Evolutionary conservation across 768 basidiomycete genomes (phyloP), one percentile per base, ranked within the genome.

Genomic region (Hypholoma sublateritium): DNA sequence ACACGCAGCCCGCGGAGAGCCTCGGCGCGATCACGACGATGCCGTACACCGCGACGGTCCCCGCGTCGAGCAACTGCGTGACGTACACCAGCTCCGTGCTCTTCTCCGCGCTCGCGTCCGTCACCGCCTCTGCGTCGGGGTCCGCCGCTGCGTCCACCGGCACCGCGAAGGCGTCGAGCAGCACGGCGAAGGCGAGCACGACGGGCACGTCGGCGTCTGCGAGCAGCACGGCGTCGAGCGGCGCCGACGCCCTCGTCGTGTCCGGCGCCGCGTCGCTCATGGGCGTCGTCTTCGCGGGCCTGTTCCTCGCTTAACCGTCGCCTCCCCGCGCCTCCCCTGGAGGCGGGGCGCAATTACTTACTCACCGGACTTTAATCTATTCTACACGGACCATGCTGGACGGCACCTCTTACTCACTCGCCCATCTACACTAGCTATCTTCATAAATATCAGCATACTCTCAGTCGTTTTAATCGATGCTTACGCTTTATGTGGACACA

Each of bases 1-100:
- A 79, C 67, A 68, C 66, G 7, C 79, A 81, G 61, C 80, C 80
- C 12, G 67, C 75, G 3, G 79, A 79, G 68, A 62, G 61, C 2
- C 69, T 77, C 1, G 80, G 80, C 16, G 52, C 69, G 5, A 79
- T 81, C 62, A 67, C 67, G 16, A 65, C 70, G 28, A 69, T 79
- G 49, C 77, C 79, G 13, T 82, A 80, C 63, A 64, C 69, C 9
- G 67, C 78, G 16, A 64, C 67, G 17, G 64, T 79, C 4, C 80
- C 80, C 4, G 65, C 73, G n/a, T 71, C 69, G 45, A 73, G 71
- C 50, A 73, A 73, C 56, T 80, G 78, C 65, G 54, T 60, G 43
- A 44, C 60, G n/a, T 69, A 66, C 55, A 61, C 63, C 22, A 72
- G 71, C 49, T 50, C 72, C 5, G 58, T 56, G 11, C 59, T 80